These are phyloP conservation scores for Fusarium circinatum DNA, from an alignment of 2,329 filamentous ascomycete species.

Conservation along the genomic window DNA sequence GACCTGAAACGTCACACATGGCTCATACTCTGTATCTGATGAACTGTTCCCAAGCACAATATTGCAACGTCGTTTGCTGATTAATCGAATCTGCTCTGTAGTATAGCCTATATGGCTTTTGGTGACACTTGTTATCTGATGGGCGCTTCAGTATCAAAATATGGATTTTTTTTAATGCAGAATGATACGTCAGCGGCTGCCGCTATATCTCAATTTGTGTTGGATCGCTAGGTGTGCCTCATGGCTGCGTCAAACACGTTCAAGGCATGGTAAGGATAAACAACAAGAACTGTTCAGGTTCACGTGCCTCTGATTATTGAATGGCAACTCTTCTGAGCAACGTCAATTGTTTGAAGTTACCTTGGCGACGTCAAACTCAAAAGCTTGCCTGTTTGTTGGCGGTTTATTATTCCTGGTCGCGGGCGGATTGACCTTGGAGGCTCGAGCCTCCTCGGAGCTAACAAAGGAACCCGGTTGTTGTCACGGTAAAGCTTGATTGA, in stretches of 20 bases:
- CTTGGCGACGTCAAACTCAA: not conserved
- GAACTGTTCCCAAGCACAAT: not conserved
- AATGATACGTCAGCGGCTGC: conserved; percentile 31
- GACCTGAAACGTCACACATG: not conserved
- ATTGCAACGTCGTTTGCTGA: not conserved
- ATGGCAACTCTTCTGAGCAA: not conserved
- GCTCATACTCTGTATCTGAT: not conserved
- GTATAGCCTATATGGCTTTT: not conserved
- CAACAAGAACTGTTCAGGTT: not conserved
- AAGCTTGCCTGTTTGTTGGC: not conserved
- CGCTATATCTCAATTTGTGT: conserved; percentile 8
- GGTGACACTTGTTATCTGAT: not conserved
- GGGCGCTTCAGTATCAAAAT: not conserved
- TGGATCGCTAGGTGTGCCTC: conserved; percentile 11
- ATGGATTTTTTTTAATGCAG: conserved; percentile 2
- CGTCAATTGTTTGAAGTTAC: not conserved
- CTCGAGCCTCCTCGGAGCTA: not conserved
- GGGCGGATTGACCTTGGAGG: not conserved
- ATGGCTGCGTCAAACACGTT: not conserved
- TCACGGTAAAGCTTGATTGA: conserved; percentile 1
- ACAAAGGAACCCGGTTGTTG: not conserved
- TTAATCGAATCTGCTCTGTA: not conserved
- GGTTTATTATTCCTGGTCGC: not conserved
- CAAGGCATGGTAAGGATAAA: not conserved
- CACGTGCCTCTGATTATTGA: not conserved